A percentile compares a stretch with the other conserved stretches of the same genome.
Conservation (phyloP, 306 rosid genomes). For the Dryas drummondii region DNA sequence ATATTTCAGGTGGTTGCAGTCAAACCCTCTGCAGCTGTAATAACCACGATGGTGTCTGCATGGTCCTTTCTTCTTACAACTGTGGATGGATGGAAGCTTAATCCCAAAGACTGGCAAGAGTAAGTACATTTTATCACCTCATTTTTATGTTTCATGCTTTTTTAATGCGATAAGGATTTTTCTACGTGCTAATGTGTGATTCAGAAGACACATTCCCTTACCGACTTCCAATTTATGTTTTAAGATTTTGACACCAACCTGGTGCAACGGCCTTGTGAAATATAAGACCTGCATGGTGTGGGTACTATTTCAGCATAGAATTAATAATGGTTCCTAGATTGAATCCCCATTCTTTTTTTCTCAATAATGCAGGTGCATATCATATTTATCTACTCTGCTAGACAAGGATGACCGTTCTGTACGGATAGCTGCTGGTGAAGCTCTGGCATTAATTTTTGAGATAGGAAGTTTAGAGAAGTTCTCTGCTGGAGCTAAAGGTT, state of each 20-base stretch:
- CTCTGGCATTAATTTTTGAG: constrained; percentile 85
- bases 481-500: constrained; percentile 42
- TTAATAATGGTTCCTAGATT: neutral
- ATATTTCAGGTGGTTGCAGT: constrained; percentile 59
- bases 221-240: neutral
- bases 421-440: constrained; percentile 97
- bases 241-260: neutral
- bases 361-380: constrained; percentile 59
- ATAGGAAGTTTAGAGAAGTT: constrained; percentile 63
- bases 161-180: neutral
- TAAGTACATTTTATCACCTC: constrained; percentile 31
- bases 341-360: neutral
- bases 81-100: constrained; percentile 53
- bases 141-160: neutral
- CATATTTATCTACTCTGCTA: constrained; percentile 74
- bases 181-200: too few species aligned
- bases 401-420: constrained; percentile 87
- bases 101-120: constrained; percentile 83
- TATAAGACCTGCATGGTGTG: neutral
- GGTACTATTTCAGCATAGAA: neutral
- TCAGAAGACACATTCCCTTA: neutral
- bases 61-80: constrained; percentile 97
- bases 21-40: constrained; percentile 63
- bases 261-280: neutral
- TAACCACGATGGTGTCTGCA: constrained; percentile 66